Evolutionary conservation across 2,329 filamentous ascomycete species (phyloP).

Genomic region (Penicillium sp.): DNA sequence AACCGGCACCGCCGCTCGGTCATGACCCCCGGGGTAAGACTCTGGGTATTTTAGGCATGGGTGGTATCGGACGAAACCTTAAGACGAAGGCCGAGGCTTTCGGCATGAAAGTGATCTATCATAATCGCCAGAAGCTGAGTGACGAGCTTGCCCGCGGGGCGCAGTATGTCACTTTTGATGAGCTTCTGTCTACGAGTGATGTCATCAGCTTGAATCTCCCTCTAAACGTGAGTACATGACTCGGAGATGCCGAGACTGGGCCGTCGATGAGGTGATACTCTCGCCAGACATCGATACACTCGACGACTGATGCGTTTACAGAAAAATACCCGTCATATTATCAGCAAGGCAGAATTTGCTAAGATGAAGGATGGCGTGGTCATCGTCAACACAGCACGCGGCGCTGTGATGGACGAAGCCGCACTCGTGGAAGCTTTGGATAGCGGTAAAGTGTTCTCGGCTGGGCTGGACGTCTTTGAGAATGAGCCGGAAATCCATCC

Average conservation of each 20-base stretch:
- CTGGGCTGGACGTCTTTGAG: constrained; percentile 76
- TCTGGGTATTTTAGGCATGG: constrained; percentile 79
- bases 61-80: constrained; percentile 73
- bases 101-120: constrained; percentile 68
- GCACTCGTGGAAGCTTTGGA: constrained; percentile 70
- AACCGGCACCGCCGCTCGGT: constrained; percentile 51
- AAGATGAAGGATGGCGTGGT: constrained; percentile 74
- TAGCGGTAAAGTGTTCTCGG: constrained; percentile 62
- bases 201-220: constrained; percentile 76
- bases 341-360: constrained; percentile 62
- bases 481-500: constrained; percentile 72
- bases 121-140: constrained; percentile 61
- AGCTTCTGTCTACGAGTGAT: constrained; percentile 63
- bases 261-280: too few relatives aligned
- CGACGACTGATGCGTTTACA: constrained; percentile 18
- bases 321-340: constrained; percentile 67
- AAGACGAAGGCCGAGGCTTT: constrained; percentile 69
- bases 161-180: constrained; percentile 60
- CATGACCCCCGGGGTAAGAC: constrained; percentile 74
- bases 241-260: background rate
- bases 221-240: constrained; percentile 58
- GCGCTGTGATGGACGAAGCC: constrained; percentile 74
- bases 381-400: constrained; percentile 76
- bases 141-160: constrained; percentile 44
- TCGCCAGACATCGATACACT: background rate